Percentiles rank a stretch among this genome's conserved stretches.
These are phyloP conservation scores for Mycena amicta DNA, from an alignment of 768 basidiomycete genomes.

Conservation along the genomic window DNA sequence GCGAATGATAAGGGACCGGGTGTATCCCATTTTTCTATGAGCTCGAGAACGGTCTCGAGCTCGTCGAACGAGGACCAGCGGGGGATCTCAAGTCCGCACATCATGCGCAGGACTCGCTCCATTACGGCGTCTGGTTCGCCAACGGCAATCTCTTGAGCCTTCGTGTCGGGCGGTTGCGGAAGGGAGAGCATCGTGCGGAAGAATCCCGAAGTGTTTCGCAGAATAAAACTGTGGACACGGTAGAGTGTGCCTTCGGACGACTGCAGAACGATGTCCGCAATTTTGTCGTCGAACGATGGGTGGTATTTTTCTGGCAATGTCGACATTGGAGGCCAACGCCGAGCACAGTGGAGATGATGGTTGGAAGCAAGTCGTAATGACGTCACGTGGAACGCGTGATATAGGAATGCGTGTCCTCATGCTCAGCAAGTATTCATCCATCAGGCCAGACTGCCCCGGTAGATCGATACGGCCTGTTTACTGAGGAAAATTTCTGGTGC, in stretches of 20 bases:
- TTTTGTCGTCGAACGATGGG: conserved; percentile 41
- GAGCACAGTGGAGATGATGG: no score
- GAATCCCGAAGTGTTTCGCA: conserved; percentile 45
- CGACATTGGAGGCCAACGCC: no score
- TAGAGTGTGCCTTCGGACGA: conserved; percentile 46
- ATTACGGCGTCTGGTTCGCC: conserved; percentile 40
- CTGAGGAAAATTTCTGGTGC: no score
- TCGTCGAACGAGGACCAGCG: conserved; percentile 44
- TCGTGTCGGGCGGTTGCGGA: conserved; percentile 13
- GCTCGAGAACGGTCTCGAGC: conserved; percentile 38
- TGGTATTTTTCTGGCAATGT: conserved; percentile 16
- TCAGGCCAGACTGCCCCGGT: no score
- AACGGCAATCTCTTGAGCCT: conserved; percentile 24
- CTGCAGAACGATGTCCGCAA: conserved; percentile 46
- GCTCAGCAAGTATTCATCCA: no score
- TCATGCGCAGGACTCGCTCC: conserved; percentile 41
- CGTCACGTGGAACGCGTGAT: no score
- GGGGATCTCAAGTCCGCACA: conserved; percentile 43
- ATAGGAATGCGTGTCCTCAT: no score
- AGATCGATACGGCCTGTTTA: no score
- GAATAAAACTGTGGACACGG: conserved; percentile 43
- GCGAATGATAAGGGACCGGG: conserved; percentile 46
- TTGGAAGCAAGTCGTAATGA: neutral
- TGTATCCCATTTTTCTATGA: conserved; percentile 50
- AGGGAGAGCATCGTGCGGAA: conserved; percentile 36